phyloP scores from a whole-genome alignment of 2,329 filamentous ascomycete genomes.

The Colletotrichum lentis region DNA sequence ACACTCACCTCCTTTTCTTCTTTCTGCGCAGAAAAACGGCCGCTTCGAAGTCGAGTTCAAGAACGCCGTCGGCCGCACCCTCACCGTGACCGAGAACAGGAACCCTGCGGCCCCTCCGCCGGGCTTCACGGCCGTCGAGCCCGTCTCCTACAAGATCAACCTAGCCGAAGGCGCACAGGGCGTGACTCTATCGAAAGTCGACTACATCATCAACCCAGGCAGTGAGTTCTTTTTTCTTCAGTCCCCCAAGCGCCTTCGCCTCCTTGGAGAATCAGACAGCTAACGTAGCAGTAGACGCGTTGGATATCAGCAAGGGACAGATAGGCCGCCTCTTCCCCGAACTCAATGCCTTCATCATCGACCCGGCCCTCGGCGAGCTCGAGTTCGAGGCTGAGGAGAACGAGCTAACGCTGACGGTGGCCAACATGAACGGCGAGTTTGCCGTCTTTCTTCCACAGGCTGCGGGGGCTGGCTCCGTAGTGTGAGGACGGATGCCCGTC shows the following conservation, averaged over 20 bases:
- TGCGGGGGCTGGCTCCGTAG: not conserved
- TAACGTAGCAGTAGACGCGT: slow-evolving; percentile 39
- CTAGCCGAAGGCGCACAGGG: slow-evolving; percentile 46
- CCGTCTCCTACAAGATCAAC: slow-evolving; percentile 48
- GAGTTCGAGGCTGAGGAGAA: slow-evolving; percentile 55
- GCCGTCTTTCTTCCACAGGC: slow-evolving; percentile 46
- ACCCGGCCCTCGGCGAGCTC: slow-evolving; percentile 48
- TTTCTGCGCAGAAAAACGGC: slow-evolving; percentile 42
- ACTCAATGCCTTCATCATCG: slow-evolving; percentile 49
- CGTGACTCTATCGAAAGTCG: slow-evolving; percentile 51
- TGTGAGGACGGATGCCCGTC: too few relatives aligned
- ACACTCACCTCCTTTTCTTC: not conserved
- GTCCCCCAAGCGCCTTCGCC: not conserved
- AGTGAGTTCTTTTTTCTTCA: slow-evolving; percentile 44
- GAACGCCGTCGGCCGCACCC: slow-evolving; percentile 45
- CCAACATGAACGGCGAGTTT: slow-evolving; percentile 47
- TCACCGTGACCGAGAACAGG: slow-evolving; percentile 50
- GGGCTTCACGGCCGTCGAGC: slow-evolving; percentile 51
- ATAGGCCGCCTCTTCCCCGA: slow-evolving; percentile 49
- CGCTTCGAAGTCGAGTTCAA: slow-evolving; percentile 52
- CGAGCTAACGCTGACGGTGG: slow-evolving; percentile 47
- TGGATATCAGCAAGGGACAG: slow-evolving; percentile 49
- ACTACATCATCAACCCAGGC: slow-evolving; percentile 49
- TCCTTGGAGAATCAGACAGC: too few relatives aligned
- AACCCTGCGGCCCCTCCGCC: slow-evolving; percentile 47